Conservation (phyloP, 306 rosid species). For the Cajanus cajan region DNA sequence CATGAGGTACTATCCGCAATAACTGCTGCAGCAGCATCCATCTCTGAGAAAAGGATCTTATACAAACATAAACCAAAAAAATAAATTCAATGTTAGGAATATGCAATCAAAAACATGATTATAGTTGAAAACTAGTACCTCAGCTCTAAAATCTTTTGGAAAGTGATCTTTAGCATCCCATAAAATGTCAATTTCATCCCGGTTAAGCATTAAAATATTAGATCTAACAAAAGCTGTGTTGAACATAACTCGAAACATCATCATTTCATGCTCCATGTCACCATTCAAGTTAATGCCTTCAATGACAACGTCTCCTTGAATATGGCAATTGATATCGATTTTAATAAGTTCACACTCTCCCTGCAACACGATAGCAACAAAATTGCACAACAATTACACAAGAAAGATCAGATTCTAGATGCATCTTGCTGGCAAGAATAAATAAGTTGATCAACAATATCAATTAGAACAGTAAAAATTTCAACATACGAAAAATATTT, state of each 20-base stretch:
- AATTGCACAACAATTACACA: constrained; percentile 25
- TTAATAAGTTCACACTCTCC: constrained; percentile 81
- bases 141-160: constrained; percentile 84
- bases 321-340: constrained; percentile 80
- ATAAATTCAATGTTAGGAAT: constrained; percentile 29
- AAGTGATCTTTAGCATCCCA: constrained; percentile 79
- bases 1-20: constrained; percentile 48
- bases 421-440: background rate
- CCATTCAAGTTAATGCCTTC: constrained; percentile 70
- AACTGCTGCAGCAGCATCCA: constrained; percentile 72
- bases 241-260: constrained; percentile 88
- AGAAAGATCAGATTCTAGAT: constrained; percentile 5
- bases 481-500: background rate
- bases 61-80: constrained; percentile 39
- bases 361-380: constrained; percentile 52
- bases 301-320: constrained; percentile 92
- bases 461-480: background rate
- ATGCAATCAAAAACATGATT: background rate
- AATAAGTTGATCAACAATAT: background rate
- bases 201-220: constrained; percentile 80
- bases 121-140: constrained; percentile 57
- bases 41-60: constrained; percentile 90
- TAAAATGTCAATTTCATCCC: constrained; percentile 79
- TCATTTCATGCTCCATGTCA: constrained; percentile 63
- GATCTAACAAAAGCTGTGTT: constrained; percentile 96